Percentiles rank a stretch among this genome's conserved stretches.
Conservation (phyloP, 2,329 filamentous ascomycete species). For the Huntiella moniliformis region DNA sequence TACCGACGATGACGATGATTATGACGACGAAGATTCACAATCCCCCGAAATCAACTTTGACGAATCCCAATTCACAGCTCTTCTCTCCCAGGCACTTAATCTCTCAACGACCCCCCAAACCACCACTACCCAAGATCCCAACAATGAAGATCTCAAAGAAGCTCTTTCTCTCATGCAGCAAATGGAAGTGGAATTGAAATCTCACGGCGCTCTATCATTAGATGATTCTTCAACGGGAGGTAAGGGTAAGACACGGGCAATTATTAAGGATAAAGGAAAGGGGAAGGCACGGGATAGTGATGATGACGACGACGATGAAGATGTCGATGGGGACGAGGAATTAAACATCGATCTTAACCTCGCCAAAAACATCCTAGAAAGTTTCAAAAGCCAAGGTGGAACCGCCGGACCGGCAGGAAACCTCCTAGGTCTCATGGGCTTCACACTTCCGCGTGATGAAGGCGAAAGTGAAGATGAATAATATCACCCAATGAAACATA, state of each 20-base stretch:
- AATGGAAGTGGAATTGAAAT: conserved; percentile 56
- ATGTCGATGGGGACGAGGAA: conserved; percentile 33
- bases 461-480: conserved; percentile 22
- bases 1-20: conserved; percentile 19
- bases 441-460: conserved; percentile 65
- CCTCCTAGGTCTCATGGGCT: conserved; percentile 68
- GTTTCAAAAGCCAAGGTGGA: conserved; percentile 78
- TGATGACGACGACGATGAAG: conserved; percentile 13
- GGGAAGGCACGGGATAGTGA: conserved; percentile 12
- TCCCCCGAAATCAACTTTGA: conserved; percentile 39
- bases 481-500: not conserved
- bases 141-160: conserved; percentile 36
- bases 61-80: conserved; percentile 63
- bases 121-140: conserved; percentile 5
- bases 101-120: conserved; percentile 19
- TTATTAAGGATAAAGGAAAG: not conserved
- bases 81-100: conserved; percentile 90
- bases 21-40: conserved; percentile 18
- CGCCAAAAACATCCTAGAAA: conserved; percentile 77
- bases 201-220: conserved; percentile 45
- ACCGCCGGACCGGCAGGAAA: conserved; percentile 75
- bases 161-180: conserved; percentile 46
- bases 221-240: conserved; percentile 21
- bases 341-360: conserved; percentile 72
- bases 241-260: too few species aligned